Conservation (phyloP, 306 rosid species). For the Cicer pinnatifidum region DNA sequence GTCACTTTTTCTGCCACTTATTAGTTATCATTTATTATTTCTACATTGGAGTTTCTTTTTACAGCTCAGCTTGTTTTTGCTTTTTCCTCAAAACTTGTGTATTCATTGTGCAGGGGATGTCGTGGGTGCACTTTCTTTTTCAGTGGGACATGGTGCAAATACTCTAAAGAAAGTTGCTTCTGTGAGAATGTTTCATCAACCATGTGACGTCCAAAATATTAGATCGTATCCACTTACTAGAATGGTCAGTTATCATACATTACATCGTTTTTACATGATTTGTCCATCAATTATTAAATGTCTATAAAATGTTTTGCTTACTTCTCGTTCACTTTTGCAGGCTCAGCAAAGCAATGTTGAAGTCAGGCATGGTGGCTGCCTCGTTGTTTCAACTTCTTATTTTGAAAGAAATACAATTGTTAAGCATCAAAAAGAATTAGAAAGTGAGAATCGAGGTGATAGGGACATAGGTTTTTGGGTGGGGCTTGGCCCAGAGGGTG, state of each 20-base stretch:
- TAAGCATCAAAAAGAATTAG: constrained; percentile 62
- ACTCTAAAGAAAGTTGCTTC: constrained; percentile 79
- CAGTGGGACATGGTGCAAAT: constrained; percentile 78
- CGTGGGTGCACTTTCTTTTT: constrained; percentile 83
- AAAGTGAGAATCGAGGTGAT: constrained; percentile 51
- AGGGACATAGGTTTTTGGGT: constrained; percentile 87
- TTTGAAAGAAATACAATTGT: constrained; percentile 81
- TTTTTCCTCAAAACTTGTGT: constrained; percentile 32
- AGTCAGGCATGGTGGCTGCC: constrained; percentile 57
- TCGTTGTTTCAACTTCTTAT: constrained; percentile 74
- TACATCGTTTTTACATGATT: constrained; percentile 15
- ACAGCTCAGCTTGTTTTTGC: constrained; percentile 24
- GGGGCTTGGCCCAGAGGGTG: constrained; percentile 65
- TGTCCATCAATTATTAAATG: constrained; percentile 29
- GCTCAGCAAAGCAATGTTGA: constrained; percentile 62
- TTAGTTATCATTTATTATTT: constrained; percentile 17
- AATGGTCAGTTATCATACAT: constrained; percentile 58
- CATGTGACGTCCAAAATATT: constrained; percentile 55
- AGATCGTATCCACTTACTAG: constrained; percentile 68
- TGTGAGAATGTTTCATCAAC: constrained; percentile 67
- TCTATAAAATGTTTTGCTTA: constrained; percentile 19
- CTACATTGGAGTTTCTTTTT: constrained; percentile 22
- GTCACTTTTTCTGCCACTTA: constrained; percentile 12
- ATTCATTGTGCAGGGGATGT: constrained; percentile 74
- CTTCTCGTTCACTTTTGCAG: constrained; percentile 46